A percentile compares a stretch with the other conserved stretches of the same genome.
These are phyloP conservation scores for Termitomyces sp. DNA, from an alignment of 768 basidiomycete genomes.

Conservation along the genomic window DNA sequence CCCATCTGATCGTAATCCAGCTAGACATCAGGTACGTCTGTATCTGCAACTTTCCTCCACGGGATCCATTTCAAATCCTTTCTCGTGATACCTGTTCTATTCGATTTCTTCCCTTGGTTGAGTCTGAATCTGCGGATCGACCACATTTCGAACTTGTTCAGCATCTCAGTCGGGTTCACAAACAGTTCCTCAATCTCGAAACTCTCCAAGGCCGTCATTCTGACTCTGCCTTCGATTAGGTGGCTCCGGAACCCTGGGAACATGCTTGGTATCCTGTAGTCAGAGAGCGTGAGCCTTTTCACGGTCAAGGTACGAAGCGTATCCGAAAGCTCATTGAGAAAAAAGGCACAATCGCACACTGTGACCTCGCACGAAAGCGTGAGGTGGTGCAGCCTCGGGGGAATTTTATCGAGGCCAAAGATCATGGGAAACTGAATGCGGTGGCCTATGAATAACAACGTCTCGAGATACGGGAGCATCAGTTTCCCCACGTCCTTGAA, in stretches of 20 bases:
- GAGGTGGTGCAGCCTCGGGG: background rate
- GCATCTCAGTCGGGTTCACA: background rate
- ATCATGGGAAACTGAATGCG: background rate
- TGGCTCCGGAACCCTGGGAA: background rate
- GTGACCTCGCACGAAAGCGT: background rate
- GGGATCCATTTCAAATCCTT: background rate
- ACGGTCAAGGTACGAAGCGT: background rate
- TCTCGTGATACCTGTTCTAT: background rate
- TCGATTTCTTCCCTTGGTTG: background rate
- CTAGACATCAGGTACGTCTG: background rate
- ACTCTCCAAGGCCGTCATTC: background rate
- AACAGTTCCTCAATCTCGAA: background rate
- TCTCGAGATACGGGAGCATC: background rate
- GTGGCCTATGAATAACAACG: background rate
- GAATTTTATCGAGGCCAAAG: background rate
- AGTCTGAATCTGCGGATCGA: background rate
- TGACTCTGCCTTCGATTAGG: background rate
- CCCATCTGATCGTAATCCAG: background rate
- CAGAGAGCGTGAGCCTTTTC: background rate
- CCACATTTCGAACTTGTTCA: background rate
- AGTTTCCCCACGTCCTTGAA: background rate
- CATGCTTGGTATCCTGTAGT: background rate
- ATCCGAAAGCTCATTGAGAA: background rate
- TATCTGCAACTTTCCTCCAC: background rate
- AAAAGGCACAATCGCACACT: background rate